Base-by-base conservation (phyloP, 306 rosid genomes). In the Medicago arabica region DNA sequence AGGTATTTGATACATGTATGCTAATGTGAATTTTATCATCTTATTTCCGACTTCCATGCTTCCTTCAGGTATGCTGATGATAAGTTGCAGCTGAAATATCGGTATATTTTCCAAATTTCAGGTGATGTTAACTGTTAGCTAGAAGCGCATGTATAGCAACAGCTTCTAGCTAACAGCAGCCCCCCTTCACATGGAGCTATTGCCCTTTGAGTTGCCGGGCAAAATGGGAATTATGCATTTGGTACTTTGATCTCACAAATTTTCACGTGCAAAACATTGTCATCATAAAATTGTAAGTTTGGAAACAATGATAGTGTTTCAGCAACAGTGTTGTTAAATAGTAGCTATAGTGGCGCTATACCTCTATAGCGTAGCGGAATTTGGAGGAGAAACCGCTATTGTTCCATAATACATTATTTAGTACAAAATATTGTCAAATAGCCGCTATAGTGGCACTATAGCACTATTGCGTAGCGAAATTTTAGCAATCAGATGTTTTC, bases 1-100 rank as follows among this genome's bases (percentile, higher is more conserved):
- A 50, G 18, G 55, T 6, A 50, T 17, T 50, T 50, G 57, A 50
- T 50, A 15, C 9, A 6, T 50, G 5, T 15, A 5, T 50, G 16
- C 19, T 50, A 7, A 50, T n/a, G 57, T n/a, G 4, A 50, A 50
- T 50, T 50, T 50, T n/a, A 15, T 50, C 57, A 15, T 50, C 57
- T 50, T n/a, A 50, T 50, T 50, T 50, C 8, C n/a, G 57, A n/a
- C 57, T 50, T 50, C 57, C 57, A n/a, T 46, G 44, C 51, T 46
- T 12, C 12, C 13, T 46, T 49, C 55, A 49, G 55, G 60, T 16
- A 53, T 53, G 60, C 25, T 53, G 2, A 16, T 53, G 60, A 53
- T 53, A 17, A 53, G 12, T 53, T 7, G 23, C 60, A 16, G 60
- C 25, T 17, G 59, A 53, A 16, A 17, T 3, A 16, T 18, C 60